These are phyloP conservation scores for Paramecium caudatum DNA, from an alignment of 73 alveolate genomes.

Conservation along the genomic window DNA sequence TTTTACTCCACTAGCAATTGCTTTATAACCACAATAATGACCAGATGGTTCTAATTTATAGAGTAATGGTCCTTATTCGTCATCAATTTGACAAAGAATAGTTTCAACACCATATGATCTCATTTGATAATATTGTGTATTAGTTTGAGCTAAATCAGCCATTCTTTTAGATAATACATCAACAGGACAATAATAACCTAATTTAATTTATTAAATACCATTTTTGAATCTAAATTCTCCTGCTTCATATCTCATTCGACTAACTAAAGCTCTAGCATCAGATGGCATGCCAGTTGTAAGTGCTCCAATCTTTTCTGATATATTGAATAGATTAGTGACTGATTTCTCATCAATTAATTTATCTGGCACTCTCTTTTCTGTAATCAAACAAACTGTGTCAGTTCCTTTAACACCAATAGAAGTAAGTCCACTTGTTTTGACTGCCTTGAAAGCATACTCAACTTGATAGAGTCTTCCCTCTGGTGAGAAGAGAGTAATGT, in stretches of 20 bases:
- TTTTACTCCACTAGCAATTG: constrained; percentile 94
- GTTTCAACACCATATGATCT: constrained; percentile 92
- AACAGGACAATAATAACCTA: constrained; percentile 91
- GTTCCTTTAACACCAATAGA: constrained; percentile 96
- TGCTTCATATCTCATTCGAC: constrained; percentile 91
- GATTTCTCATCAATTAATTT: constrained; percentile 94
- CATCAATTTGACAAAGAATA: constrained; percentile 91
- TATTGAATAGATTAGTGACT: constrained; percentile 89
- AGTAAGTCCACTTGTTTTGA: constrained; percentile 92
- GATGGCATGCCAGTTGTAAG: constrained; percentile 90
- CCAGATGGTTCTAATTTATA: constrained; percentile 98
- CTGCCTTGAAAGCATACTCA: constrained; percentile 98
- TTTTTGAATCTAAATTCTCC: constrained; percentile 91
- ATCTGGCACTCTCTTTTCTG: constrained; percentile 89
- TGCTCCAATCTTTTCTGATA: constrained; percentile 91
- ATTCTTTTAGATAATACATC: constrained; percentile 92
- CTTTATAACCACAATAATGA: constrained; percentile 89
- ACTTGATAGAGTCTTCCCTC: constrained; percentile 96
- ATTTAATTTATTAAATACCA: constrained; percentile 73
- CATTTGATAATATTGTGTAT: constrained; percentile 92
- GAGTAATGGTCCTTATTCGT: constrained; percentile 96
- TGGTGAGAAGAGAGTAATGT: constrained; percentile 94
- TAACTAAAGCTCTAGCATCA: constrained; percentile 91
- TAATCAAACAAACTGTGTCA: constrained; percentile 90
- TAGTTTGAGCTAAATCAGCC: constrained; percentile 89